phyloP scores from a whole-genome alignment of 225 moss, liverwort and hornwort species.

The Bryum argenteum region DNA sequence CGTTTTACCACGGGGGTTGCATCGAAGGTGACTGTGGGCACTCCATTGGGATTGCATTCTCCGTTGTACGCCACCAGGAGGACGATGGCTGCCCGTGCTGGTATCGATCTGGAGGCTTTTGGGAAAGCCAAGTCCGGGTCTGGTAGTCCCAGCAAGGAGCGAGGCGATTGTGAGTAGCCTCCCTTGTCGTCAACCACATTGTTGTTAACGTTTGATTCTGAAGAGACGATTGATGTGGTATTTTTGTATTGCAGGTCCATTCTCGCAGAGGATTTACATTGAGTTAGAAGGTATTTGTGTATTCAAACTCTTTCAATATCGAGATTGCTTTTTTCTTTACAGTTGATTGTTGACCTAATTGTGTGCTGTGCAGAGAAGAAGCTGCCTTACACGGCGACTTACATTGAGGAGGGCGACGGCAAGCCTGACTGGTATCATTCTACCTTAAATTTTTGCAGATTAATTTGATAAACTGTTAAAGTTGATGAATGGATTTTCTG shows the following conservation, averaged over 20 bases:
- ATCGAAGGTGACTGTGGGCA: slow-evolving; percentile 17
- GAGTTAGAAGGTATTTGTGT: slow-evolving; percentile 68
- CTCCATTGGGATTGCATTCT: slow-evolving; percentile 2
- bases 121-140: slow-evolving; percentile 88
- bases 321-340: not conserved
- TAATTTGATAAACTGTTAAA: too few relatives aligned
- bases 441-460: too few relatives aligned
- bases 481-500: too few relatives aligned
- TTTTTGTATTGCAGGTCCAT: slow-evolving; percentile 58
- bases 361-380: slow-evolving; percentile 55
- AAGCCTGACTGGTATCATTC: slow-evolving; percentile 82
- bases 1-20: not conserved
- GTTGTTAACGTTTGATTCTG: too few relatives aligned
- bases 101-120: slow-evolving; percentile 69
- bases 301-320: not conserved
- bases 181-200: too few relatives aligned
- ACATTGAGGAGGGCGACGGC: slow-evolving; percentile 81
- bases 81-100: slow-evolving; percentile 39
- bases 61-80: not conserved
- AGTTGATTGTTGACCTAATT: not conserved
- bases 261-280: slow-evolving; percentile 83
- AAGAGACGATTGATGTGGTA: not conserved
- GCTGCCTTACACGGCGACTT: slow-evolving; percentile 76
- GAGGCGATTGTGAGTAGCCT: slow-evolving; percentile 68
- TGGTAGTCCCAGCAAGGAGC: slow-evolving; percentile 81